Evolutionary conservation across 1,139 yeast genomes (phyloP).

Genomic region (Hemisphaericaspora xylanilytica): DNA sequence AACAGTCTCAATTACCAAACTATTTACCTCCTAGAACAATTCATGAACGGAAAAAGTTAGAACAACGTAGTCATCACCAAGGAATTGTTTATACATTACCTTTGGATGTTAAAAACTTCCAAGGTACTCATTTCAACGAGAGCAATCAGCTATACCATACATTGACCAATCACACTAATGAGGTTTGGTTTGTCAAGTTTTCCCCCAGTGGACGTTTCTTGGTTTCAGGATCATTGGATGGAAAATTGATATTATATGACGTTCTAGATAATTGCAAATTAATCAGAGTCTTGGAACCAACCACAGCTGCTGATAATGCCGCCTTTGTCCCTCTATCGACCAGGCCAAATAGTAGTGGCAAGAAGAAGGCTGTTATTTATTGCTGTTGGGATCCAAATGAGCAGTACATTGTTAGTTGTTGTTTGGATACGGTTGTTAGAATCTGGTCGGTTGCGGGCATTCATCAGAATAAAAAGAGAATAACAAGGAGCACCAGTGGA

Average conservation of each 20-base stretch:
- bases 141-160: constrained; percentile 26
- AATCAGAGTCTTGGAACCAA: constrained; percentile 32
- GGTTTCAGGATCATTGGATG: constrained; percentile 76
- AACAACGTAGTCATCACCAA: background rate
- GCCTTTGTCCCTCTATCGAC: constrained; percentile 28
- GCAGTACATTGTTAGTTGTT: constrained; percentile 61
- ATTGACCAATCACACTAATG: constrained; percentile 59
- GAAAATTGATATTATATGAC: constrained; percentile 64
- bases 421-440: constrained; percentile 63
- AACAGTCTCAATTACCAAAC: constrained; percentile 28
- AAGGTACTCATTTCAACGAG: constrained; percentile 6
- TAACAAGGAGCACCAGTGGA: constrained; percentile 9
- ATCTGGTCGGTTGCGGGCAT: constrained; percentile 59
- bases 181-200: constrained; percentile 82
- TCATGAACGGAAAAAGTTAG: constrained; percentile 8
- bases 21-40: constrained; percentile 34
- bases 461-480: constrained; percentile 18
- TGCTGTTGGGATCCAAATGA: constrained; percentile 76
- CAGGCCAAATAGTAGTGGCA: constrained; percentile 19
- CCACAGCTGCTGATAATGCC: constrained; percentile 28
- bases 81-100: background rate
- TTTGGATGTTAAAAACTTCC: constrained; percentile 4
- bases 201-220: constrained; percentile 74
- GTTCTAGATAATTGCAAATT: constrained; percentile 54
- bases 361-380: constrained; percentile 58